phyloP scores from a whole-genome alignment of 768 basidiomycete species.

The Hortiboletus campestris region DNA sequence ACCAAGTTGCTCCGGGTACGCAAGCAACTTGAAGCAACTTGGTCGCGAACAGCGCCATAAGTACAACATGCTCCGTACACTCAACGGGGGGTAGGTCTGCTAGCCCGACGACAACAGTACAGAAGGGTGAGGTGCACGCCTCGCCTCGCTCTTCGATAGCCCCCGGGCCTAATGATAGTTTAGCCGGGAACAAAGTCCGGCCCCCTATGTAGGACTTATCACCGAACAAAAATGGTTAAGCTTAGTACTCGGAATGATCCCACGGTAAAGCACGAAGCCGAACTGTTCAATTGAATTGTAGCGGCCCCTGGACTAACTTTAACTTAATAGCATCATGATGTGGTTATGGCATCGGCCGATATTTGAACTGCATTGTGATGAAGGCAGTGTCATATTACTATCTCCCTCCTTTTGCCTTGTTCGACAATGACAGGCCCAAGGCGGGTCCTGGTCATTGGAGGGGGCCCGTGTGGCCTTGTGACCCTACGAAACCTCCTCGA shows the following conservation, averaged over 20 bases:
- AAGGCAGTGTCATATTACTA: conserved; percentile 8
- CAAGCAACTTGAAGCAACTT: neutral
- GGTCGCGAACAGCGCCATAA: neutral
- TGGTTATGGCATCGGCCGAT: neutral
- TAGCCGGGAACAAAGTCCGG: no score
- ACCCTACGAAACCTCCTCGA: conserved; percentile 47
- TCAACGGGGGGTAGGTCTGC: neutral
- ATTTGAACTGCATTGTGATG: neutral
- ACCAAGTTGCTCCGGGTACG: neutral
- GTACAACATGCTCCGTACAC: neutral
- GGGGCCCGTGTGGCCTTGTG: conserved; percentile 48
- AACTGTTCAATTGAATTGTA: no score
- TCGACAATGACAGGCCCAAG: conserved; percentile 2
- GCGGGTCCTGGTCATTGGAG: conserved; percentile 44
- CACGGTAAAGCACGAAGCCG: no score
- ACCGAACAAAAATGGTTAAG: no score
- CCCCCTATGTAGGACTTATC: no score
- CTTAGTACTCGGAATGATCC: no score
- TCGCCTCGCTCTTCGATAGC: no score
- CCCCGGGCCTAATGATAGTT: no score
- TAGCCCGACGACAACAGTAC: no score
- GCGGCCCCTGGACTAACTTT: neutral
- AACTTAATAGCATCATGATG: neutral
- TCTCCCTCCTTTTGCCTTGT: neutral
- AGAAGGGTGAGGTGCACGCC: no score